Conservation (phyloP, 23 red algal genomes). For the Gracilaria domingensis region DNA sequence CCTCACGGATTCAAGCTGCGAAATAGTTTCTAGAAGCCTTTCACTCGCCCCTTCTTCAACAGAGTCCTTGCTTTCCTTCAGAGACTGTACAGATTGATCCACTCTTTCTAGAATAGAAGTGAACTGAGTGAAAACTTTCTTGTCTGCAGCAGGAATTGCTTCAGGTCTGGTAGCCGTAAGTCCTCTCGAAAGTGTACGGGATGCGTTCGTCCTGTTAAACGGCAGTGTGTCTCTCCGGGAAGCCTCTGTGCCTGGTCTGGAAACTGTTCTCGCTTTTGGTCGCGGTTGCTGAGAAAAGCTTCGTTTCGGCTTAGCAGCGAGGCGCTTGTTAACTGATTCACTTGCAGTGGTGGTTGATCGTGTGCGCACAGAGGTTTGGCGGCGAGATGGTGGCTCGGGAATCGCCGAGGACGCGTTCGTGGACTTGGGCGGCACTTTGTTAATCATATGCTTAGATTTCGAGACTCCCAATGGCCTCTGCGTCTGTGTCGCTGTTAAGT, state of each 20-base stretch:
- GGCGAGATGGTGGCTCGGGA: background rate
- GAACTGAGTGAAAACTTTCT: slow-evolving; percentile 6
- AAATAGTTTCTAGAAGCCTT: slow-evolving; percentile 26
- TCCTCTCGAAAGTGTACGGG: slow-evolving; percentile 4
- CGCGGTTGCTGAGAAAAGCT: background rate
- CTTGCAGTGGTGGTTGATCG: background rate
- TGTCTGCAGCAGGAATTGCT: background rate
- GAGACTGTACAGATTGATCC: slow-evolving; percentile 2
- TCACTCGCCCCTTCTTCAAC: slow-evolving; percentile 4
- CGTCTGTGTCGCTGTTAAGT: background rate
- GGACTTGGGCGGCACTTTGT: background rate
- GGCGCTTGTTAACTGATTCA: slow-evolving; percentile 26
- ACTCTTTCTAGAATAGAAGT: slow-evolving; percentile 13
- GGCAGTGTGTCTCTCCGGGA: slow-evolving; percentile 18
- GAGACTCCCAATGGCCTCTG: background rate
- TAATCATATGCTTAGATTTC: slow-evolving; percentile 25
- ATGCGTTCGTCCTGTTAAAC: slow-evolving; percentile 8
- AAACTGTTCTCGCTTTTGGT: background rate
- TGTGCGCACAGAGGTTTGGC: background rate
- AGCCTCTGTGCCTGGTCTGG: background rate
- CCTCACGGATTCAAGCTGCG: slow-evolving; percentile 4
- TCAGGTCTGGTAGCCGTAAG: background rate
- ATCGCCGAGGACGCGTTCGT: background rate
- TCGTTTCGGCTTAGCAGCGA: slow-evolving; percentile 4
- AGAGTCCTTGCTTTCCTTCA: slow-evolving; percentile 24